Evolutionary conservation across 2,329 filamentous ascomycete species (phyloP), one percentile per base, ranked within the genome.

Genomic region (Penicillium sp.): DNA sequence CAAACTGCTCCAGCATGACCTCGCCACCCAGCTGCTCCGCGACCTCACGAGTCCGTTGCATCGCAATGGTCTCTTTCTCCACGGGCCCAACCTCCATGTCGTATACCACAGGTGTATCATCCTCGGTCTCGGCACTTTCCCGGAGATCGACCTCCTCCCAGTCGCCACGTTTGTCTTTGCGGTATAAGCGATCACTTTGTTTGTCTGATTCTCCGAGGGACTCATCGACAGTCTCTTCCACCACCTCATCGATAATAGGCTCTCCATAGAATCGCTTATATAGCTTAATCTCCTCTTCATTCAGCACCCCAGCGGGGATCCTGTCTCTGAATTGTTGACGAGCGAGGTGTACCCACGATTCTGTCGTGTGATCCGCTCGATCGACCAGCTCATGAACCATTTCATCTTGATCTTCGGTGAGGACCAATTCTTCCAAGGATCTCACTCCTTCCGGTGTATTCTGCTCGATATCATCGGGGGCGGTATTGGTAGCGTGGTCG

Each of bases 201-300:
- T 64, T 55, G 6, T 48, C 52, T 20, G 61, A 56, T 10, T 51
- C 57, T 11, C 56, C 51, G 6, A 40, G 6, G 18, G 18, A 11
- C 9, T 27, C 12, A 22, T 22, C 5, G 9, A 9, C 5, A n/a
- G n/a, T n/a, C 23, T 53, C 51, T 8, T 59, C 48, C 2, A 54
- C 33, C 5, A 59, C 53, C 26, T 62, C 44, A 3, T 54, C 39
- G 6, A 57, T 35, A 1, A 85, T 59, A 2, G 88, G 86, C 22
- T 80, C 72, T 1, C 89, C 90, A 60, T 92, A 95, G 11, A 94
- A 67, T 47, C 87, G 74, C 56, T 84, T 79, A 62, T 94, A 95
- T 1, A 94, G 67, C 32, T 68, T 69, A 54, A 83, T 80, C 60
- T 95, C 88, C 36, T 83, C 76, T 1, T 74, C 71, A 22, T 72